Evolutionary conservation across 2,329 filamentous ascomycete genomes (phyloP), one percentile per base, ranked within the genome.

Genomic region (Elsinoe perseae): DNA sequence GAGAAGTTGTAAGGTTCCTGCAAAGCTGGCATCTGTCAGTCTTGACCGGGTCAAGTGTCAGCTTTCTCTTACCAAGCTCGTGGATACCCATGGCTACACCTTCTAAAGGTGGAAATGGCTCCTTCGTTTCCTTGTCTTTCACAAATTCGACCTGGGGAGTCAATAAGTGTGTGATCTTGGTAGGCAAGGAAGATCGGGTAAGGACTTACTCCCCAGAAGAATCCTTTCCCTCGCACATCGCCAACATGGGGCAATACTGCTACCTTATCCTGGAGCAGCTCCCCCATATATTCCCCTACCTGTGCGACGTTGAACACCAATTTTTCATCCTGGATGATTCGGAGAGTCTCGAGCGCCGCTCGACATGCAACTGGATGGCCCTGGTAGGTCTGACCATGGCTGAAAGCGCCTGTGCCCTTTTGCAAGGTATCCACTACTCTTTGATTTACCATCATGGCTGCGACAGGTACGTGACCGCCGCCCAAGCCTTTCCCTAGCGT

Each of bases 401-500:
- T 71, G 62, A 84, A 83, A 1, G 68, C 67, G 0, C 77, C 76
- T 40, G 63, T 75, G 57, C 70, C 70, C 68, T 69, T 36, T 58
- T 72, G 40, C 10, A 83, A 67, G 1, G 71, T 69, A 18, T 79
- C 68, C 16, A 80, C 71, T 2, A 87, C 73, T n/a, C 69, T 72
- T 1, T 70, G 64, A 18, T 75, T 75, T 1, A 82, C 73, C 1
- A 88, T 70, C 20, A 86, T 72, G 0, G 75, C 84, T 0, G 84
- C 81, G 7, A 86, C 74, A 0, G 83, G 77, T 38, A 76, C 75
- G 59, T 82, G 86, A 0, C 85, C 85, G 16, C 78, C 84, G 0
- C 79, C 82, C 0, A 88, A 72, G 0, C 80, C 82, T 65, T 89
- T 88, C 0, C 82, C 85, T 8, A 86, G 70, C 0, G 82, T 81